These are phyloP conservation scores for Fusarium sp. DNA, from an alignment of 2,329 filamentous ascomycete species.

Conservation along the genomic window DNA sequence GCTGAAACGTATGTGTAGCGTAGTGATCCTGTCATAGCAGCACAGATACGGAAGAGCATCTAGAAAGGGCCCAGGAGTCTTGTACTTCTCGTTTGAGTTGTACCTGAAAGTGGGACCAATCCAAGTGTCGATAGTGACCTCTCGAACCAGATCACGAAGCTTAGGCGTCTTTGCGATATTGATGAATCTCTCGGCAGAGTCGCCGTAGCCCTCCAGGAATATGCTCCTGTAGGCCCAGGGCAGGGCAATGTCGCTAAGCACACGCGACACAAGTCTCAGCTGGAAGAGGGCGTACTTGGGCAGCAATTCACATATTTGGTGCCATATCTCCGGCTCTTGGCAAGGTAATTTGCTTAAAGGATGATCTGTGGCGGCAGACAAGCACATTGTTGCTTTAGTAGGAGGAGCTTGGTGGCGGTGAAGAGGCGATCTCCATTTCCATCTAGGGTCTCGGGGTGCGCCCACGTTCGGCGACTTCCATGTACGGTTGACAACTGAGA, in stretches of 20 bases:
- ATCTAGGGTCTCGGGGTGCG: too few species aligned
- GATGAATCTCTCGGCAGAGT: constrained; percentile 28
- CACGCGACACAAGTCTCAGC: constrained; percentile 14
- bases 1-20: constrained; percentile 21
- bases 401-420: too few species aligned
- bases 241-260: not conserved
- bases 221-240: constrained; percentile 19
- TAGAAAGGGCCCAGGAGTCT: constrained; percentile 8
- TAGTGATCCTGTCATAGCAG: not conserved
- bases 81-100: not conserved
- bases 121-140: constrained; percentile 33
- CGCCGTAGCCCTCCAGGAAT: not conserved
- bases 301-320: constrained; percentile 17
- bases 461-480: too few species aligned
- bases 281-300: constrained; percentile 2
- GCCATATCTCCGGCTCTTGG: constrained; percentile 25
- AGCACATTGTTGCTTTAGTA: too few species aligned
- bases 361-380: too few species aligned
- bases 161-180: constrained; percentile 12
- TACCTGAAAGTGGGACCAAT: constrained; percentile 21
- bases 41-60: constrained; percentile 21
- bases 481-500: too few species aligned
- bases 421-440: too few species aligned
- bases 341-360: too few species aligned
- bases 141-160: constrained; percentile 20